Evolutionary conservation across 495 filamentous ascomycete genomes (phyloP).

Genomic region (Aspergillus bertholletiae): DNA sequence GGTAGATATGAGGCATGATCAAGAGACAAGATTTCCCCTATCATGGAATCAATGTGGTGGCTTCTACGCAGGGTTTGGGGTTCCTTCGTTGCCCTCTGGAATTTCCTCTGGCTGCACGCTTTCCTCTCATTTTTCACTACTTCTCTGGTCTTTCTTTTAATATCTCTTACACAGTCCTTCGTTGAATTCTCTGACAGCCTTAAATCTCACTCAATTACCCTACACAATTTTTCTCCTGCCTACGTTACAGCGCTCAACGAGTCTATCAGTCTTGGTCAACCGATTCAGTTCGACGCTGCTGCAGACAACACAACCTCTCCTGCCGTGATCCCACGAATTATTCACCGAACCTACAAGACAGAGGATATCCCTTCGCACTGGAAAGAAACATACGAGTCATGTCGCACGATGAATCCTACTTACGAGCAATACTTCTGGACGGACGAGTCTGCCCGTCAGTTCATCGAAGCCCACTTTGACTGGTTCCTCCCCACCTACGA

Average conservation of each 20-base stretch:
- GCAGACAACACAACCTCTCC: not conserved
- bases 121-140: not conserved
- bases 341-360: conserved; percentile 1
- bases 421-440: conserved; percentile 13
- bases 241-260: conserved; percentile 3
- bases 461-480: conserved; percentile 57
- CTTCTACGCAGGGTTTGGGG: not conserved
- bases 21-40: not conserved
- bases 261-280: not conserved
- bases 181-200: not conserved
- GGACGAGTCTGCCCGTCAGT: conserved; percentile 30
- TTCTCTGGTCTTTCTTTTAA: not conserved
- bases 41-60: not conserved
- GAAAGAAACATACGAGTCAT: not conserved
- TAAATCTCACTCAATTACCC: not conserved
- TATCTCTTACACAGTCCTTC: not conserved
- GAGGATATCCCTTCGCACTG: not conserved
- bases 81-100: not conserved
- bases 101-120: not conserved
- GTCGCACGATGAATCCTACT: not conserved
- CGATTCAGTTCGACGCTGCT: not conserved
- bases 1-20: not conserved
- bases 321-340: conserved; percentile 1
- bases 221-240: not conserved
- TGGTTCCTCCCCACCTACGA: conserved; percentile 72